These are phyloP conservation scores for Rhynchosporium agropyri DNA, from an alignment of 2,329 filamentous ascomycete species.

Conservation along the genomic window DNA sequence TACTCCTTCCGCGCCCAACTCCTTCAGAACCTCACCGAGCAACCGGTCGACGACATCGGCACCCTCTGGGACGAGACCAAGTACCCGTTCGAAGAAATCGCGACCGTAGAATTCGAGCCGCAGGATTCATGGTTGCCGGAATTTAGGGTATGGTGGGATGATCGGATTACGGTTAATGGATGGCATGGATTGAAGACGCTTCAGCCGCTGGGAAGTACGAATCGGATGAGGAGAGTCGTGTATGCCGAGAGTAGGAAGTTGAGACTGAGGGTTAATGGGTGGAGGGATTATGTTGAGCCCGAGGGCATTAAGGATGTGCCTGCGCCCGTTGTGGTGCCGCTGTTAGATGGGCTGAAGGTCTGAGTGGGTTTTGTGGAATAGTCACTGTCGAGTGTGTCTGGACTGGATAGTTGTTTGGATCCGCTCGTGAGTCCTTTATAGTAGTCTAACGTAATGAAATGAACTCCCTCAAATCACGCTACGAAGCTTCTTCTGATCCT, in stretches of 20 bases:
- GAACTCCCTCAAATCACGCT: too few relatives aligned
- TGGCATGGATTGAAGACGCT: slow-evolving; percentile 30
- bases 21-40: slow-evolving; percentile 25
- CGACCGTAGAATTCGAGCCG: slow-evolving; percentile 28
- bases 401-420: neutral
- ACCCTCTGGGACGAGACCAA: slow-evolving; percentile 24
- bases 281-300: slow-evolving; percentile 30
- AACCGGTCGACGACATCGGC: slow-evolving; percentile 30
- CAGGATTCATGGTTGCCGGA: slow-evolving; percentile 30
- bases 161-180: slow-evolving; percentile 28
- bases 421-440: slow-evolving; percentile 1
- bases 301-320: slow-evolving; percentile 24
- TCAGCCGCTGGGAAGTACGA: slow-evolving; percentile 28
- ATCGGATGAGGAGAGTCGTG: slow-evolving; percentile 29
- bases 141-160: slow-evolving; percentile 31
- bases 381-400: neutral
- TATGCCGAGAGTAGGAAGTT: slow-evolving; percentile 32
- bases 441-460: neutral
- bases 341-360: slow-evolving; percentile 4
- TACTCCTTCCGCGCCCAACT: slow-evolving; percentile 31
- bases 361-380: neutral
- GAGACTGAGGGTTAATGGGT: slow-evolving; percentile 31
- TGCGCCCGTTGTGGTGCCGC: slow-evolving; percentile 16
- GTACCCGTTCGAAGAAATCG: slow-evolving; percentile 29
- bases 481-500: too few relatives aligned